Base-by-base conservation (phyloP, 2,329 filamentous ascomycete genomes). In the Diaporthe citrichinensis region DNA sequence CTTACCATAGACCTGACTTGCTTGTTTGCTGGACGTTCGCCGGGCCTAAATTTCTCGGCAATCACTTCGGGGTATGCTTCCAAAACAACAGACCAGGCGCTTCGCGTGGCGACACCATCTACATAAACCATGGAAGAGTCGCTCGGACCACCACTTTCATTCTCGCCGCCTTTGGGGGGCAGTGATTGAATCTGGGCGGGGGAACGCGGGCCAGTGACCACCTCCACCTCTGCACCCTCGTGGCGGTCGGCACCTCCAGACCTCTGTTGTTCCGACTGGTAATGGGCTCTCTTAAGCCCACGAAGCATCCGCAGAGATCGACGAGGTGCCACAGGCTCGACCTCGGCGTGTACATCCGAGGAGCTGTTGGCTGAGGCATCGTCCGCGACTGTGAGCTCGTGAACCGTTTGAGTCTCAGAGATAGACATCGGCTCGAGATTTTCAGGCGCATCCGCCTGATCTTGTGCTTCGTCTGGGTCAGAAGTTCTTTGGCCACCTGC, bases 11-110 rank as follows among this genome's bases (percentile, higher is more conserved):
- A 31, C 2, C 17, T 6, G 25, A 65, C 10, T 15, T n/a, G 39
- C 3, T 6, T 3, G 17, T 65, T 65, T 20, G 3, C 8, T 49
- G 61, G 61, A 34, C 25, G 41, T 15, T 65, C 8, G 3, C 61
- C 61, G 15, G 25, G 25, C n/a, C 41, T 25, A 15, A 46, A 46
- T 7, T 2, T 25, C 41, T 20, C 23, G 17, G 41, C 41, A 34
- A 65, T 15, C 10, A 49, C 61, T 10, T 46, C 17, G 4, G 61
- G 61, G 41, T 49, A 49, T 10, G 31, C 34, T 28, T 46, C 41
- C 20, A 65, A 31, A 14, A 65, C 25, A 14, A 49, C 20, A 65
- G 61, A 49, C 61, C 61, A 65, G n/a, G 61, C 61, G 17, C 9
- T 65, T 8, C 17, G 61, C 39, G 4, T 23, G 17, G 61, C 17